phyloP scores from a whole-genome alignment of 306 rosid species.

The Quercus rubra region DNA sequence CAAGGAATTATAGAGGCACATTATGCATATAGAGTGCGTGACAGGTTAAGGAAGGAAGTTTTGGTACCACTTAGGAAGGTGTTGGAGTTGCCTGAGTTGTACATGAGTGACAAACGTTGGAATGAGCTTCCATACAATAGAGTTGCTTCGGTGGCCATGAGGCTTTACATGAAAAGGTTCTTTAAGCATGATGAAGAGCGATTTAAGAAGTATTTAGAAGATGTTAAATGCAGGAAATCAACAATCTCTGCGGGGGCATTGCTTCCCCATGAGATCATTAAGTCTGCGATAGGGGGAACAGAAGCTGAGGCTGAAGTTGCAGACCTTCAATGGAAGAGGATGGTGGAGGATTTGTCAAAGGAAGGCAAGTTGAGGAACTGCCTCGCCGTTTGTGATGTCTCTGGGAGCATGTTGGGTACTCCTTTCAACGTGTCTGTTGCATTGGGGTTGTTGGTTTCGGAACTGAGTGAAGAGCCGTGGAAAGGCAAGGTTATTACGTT shows the following conservation, averaged over 20 bases:
- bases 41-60: slow-evolving; percentile 62
- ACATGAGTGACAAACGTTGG: slow-evolving; percentile 59
- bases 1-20: slow-evolving; percentile 59
- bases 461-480: slow-evolving; percentile 62
- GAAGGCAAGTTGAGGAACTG: slow-evolving; percentile 48
- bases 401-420: slow-evolving; percentile 43
- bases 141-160: slow-evolving; percentile 71
- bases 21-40: slow-evolving; percentile 65
- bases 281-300: neutral
- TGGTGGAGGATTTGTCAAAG: slow-evolving; percentile 48
- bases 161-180: slow-evolving; percentile 41
- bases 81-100: slow-evolving; percentile 70
- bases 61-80: slow-evolving; percentile 59
- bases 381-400: slow-evolving; percentile 58
- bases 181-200: slow-evolving; percentile 51
- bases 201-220: slow-evolving; percentile 40
- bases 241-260: slow-evolving; percentile 60
- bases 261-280: slow-evolving; percentile 58
- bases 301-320: slow-evolving; percentile 29
- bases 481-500: slow-evolving; percentile 61
- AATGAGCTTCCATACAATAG: slow-evolving; percentile 47
- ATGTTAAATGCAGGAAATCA: slow-evolving; percentile 38
- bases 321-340: slow-evolving; percentile 72
- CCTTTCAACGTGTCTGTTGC: slow-evolving; percentile 68
- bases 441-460: slow-evolving; percentile 61